Evolutionary conservation across 768 basidiomycete genomes (phyloP).

Genomic region (Termitomyces sp.): DNA sequence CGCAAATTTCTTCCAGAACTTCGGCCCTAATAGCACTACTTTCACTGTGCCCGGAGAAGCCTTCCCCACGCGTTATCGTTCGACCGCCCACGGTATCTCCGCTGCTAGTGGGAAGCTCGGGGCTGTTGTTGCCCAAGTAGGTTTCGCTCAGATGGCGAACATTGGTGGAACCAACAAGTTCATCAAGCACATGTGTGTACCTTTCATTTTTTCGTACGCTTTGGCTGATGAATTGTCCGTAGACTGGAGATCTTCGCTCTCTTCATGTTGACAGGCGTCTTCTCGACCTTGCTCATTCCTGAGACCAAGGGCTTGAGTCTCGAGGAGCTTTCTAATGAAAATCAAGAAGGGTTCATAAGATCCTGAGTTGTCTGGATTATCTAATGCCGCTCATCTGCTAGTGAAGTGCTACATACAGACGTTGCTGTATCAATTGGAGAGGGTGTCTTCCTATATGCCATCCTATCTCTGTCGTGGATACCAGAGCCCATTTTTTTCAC

Average conservation of each 20-base stretch:
- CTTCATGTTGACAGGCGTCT: conserved; percentile 83
- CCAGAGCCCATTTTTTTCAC: background rate
- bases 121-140: conserved; percentile 76
- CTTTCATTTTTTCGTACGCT: background rate
- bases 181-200: conserved; percentile 62
- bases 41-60: conserved; percentile 79
- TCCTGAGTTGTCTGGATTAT: conserved; percentile 14
- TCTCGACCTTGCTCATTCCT: conserved; percentile 74
- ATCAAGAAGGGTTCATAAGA: conserved; percentile 54
- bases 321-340: conserved; percentile 72
- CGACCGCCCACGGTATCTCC: conserved; percentile 79
- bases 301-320: conserved; percentile 68
- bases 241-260: conserved; percentile 78
- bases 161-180: conserved; percentile 60
- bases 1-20: conserved; percentile 90
- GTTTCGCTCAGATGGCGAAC: conserved; percentile 62
- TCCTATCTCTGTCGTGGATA: background rate
- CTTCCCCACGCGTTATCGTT: conserved; percentile 87
- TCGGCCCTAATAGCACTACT: conserved; percentile 77
- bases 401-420: conserved; percentile 1
- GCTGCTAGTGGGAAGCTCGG: conserved; percentile 82
- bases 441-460: background rate
- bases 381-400: background rate
- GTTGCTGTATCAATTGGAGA: background rate
- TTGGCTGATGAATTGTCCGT: conserved; percentile 2